Evolutionary conservation across 2,329 filamentous ascomycete genomes (phyloP).

Genomic region (Fusarium acutatum): DNA sequence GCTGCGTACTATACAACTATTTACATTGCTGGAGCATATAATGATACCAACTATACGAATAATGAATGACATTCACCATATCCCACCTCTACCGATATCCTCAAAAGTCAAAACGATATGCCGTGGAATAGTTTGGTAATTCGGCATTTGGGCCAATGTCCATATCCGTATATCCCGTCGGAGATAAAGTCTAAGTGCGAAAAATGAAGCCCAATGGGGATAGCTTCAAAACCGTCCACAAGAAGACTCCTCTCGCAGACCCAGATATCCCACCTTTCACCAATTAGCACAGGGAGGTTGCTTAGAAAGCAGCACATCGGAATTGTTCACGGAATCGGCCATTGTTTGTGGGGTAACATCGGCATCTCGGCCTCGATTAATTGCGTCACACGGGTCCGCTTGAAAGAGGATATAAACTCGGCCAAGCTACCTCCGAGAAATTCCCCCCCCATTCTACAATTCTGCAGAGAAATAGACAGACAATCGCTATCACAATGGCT

Average conservation of each 20-base stretch:
- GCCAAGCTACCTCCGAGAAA: neutral
- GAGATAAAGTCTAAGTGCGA: neutral
- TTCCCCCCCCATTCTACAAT: neutral
- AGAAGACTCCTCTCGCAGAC: neutral
- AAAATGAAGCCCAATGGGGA: neutral
- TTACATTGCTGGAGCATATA: neutral
- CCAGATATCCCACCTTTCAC: neutral
- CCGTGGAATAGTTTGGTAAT: neutral
- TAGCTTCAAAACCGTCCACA: neutral
- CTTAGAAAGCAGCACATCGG: constrained; percentile 10
- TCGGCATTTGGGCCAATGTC: neutral
- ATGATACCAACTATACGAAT: neutral
- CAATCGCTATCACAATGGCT: constrained; percentile 53
- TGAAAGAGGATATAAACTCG: constrained; percentile 18
- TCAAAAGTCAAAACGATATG: no score
- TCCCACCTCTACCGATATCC: neutral
- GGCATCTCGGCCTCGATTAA: constrained; percentile 6
- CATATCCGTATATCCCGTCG: neutral
- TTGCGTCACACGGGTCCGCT: constrained; percentile 36
- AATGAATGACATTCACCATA: neutral
- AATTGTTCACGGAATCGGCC: neutral
- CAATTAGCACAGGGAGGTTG: constrained; percentile 4
- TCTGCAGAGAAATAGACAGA: neutral
- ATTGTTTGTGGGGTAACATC: constrained; percentile 11
- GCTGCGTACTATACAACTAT: neutral